phyloP scores from a whole-genome alignment of 768 basidiomycete genomes.

The Dictyophora rubrovolvata region DNA sequence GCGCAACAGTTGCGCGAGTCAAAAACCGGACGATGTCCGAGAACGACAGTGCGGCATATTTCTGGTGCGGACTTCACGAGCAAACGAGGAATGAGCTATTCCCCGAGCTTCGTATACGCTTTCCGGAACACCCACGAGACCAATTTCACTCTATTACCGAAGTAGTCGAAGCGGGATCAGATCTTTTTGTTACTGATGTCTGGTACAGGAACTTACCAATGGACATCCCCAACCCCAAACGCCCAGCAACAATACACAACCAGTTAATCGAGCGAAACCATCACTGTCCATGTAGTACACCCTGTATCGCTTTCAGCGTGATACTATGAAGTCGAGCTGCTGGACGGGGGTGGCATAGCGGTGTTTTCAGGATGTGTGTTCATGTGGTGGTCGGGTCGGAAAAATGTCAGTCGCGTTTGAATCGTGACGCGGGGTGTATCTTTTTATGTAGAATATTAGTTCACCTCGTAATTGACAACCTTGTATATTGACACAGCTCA shows the following conservation, averaged over 20 bases:
- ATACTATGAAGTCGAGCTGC: too few species aligned
- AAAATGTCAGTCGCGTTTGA: too few species aligned
- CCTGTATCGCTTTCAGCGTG: too few species aligned
- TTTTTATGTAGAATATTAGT: too few species aligned
- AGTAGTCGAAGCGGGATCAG: not conserved
- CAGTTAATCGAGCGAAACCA: not conserved
- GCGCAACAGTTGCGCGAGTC: not conserved
- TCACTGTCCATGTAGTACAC: too few species aligned
- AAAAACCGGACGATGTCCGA: not conserved
- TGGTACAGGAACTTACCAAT: not conserved
- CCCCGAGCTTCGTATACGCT: not conserved
- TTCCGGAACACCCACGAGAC: not conserved
- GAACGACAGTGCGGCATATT: not conserved
- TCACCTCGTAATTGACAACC: too few species aligned
- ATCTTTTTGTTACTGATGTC: not conserved
- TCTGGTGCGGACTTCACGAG: slow-evolving; percentile 1
- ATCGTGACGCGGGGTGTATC: too few species aligned
- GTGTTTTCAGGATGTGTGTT: too few species aligned
- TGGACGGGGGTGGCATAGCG: too few species aligned
- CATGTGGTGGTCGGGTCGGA: too few species aligned
- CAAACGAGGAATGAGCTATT: not conserved
- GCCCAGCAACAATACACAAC: not conserved
- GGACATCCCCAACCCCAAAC: too few species aligned
- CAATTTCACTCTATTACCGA: not conserved
- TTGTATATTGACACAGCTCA: too few species aligned